Conservation (phyloP, 208 protist species). For the Leishmania aethiopica region DNA sequence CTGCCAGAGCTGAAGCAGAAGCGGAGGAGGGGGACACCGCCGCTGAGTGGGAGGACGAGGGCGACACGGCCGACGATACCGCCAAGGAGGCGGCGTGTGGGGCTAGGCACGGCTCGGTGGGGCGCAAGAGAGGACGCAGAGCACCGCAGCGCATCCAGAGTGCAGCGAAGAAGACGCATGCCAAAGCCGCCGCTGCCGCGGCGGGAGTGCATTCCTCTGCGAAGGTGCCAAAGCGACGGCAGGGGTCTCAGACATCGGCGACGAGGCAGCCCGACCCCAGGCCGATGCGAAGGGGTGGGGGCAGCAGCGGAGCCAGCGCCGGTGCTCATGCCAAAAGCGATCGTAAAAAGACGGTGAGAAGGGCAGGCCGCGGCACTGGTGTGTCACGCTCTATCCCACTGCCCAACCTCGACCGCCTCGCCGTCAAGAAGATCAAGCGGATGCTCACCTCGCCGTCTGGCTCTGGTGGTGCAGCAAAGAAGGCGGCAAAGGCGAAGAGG, state of each 20-base stretch:
- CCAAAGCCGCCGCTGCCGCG: no score
- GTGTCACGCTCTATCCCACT: constrained; percentile 36
- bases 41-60: background rate
- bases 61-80: background rate
- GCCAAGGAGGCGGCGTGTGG: background rate
- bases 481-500: constrained; percentile 17
- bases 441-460: background rate
- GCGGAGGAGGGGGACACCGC: constrained; percentile 2
- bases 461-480: background rate
- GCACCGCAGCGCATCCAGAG: constrained; percentile 9
- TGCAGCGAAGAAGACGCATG: background rate
- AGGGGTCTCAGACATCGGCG: background rate
- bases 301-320: no score
- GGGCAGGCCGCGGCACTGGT: background rate
- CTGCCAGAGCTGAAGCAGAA: background rate
- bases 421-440: constrained; percentile 22
- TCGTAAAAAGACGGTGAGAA: background rate
- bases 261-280: constrained; percentile 1
- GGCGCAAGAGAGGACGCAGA: background rate
- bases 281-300: constrained; percentile 1
- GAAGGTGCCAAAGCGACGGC: background rate
- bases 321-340: background rate
- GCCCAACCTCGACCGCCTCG: constrained; percentile 27
- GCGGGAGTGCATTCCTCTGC: background rate
- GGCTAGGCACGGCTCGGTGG: background rate